A percentile compares a stretch with the other conserved stretches of the same genome.
Evolutionary conservation across 2,329 filamentous ascomycete genomes (phyloP).

Genomic region (Pseudogymnoascus sp.): DNA sequence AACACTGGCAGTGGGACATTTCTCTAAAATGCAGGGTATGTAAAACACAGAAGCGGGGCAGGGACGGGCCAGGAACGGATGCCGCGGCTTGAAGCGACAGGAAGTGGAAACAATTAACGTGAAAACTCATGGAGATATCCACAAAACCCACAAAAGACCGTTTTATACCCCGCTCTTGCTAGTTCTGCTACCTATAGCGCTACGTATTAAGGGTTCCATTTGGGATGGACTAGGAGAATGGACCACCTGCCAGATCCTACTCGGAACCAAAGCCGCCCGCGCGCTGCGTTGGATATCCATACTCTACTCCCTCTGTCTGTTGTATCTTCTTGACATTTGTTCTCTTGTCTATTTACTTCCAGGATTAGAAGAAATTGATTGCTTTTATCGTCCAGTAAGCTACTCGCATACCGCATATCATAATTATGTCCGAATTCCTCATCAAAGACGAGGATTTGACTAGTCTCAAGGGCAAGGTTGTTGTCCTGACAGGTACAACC

Average conservation of each 20-base stretch:
- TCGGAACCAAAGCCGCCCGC: slow-evolving; percentile 10
- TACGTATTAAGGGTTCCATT: not conserved
- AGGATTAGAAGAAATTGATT: slow-evolving; percentile 10
- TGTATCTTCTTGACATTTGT: slow-evolving; percentile 1
- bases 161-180: not conserved
- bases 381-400: slow-evolving; percentile 7
- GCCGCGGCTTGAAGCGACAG: not conserved
- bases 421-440: slow-evolving; percentile 36
- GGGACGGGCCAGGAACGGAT: not conserved
- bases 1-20: not conserved
- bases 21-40: slow-evolving; percentile 1
- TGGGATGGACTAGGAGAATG: slow-evolving; percentile 15
- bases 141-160: slow-evolving; percentile 7
- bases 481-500: slow-evolving; percentile 42
- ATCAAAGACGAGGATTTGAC: slow-evolving; percentile 38
- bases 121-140: not conserved
- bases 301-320: not conserved
- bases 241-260: slow-evolving; percentile 17
- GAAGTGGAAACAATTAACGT: not conserved
- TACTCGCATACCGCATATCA: slow-evolving; percentile 9
- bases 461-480: slow-evolving; percentile 39
- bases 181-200: not conserved
- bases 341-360: slow-evolving; percentile 9
- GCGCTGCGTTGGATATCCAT: not conserved
- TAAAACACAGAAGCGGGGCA: not conserved